Base-by-base conservation (phyloP, 768 basidiomycete species). In the Pulveroboletus frians region DNA sequence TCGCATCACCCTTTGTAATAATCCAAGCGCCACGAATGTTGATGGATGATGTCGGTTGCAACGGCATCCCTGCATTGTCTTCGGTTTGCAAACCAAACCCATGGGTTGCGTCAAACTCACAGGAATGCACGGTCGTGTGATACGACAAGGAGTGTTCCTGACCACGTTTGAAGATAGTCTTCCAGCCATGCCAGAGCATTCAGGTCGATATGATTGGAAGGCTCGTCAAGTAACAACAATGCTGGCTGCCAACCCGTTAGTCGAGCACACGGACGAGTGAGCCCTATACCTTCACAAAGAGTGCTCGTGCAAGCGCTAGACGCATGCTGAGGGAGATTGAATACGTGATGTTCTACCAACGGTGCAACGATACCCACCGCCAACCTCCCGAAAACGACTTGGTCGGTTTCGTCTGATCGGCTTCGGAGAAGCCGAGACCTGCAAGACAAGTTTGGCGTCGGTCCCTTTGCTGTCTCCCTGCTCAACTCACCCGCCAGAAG, bases 51-150 rank as follows among this genome's bases (percentile, higher is more conserved):
- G 66, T 99, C 96, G 15, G 96, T 98, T 4, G 96, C 95, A 32
- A 98, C 91, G 14, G 90, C 88, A 67, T 98, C 95, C 47, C 87
- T 89, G 30, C 9, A 54, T 20, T 21, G 27, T 29, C 42, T 40
- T 49, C 9, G 37, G 42, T 54, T 42, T 11, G 14, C 5, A 27
- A 34, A 35, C 34, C 5, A 17, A 35, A 14, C 17, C 21, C 5
- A 39, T 23, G 10, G 6, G 13, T 41, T 21, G 17, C 23, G 13
- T 18, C 8, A 31, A 36, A 63, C 81, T 58, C 60, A 88, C 84
- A 97, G 71, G 80, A 97, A 97, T 31, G 93, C 91, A 62, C 96
- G 85, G 68, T 99, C 96, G 76, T 99, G 96, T 46, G 95, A 93
- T 84, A 97, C 93, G 13, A 96, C 93, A 34, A 97, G 82, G 14